Base-by-base conservation (phyloP, 2,329 filamentous ascomycete genomes). In the Aspergillus sp. region DNA sequence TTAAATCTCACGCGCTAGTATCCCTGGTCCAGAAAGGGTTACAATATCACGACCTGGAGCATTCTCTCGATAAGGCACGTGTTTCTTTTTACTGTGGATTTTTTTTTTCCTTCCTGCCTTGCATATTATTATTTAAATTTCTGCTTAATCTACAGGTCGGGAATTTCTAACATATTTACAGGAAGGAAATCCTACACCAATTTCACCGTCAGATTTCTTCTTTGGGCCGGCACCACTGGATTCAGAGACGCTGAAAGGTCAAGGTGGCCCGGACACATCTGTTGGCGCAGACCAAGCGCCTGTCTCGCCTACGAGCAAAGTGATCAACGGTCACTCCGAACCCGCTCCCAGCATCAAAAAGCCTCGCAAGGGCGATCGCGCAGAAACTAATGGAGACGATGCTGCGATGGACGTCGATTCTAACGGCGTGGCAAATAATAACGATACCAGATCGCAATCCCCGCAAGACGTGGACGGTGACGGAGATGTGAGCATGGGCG, bases 1-100 rank as follows among this genome's bases (percentile, higher is more conserved):
- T 84, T 56, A 74, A 73, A 55, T 73, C 76, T 31, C 76, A 81
- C 58, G 76, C 79, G 32, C 69, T 85, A 46, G 71, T 85, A 37
- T 72, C 75, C 36, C 69, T 85, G 42, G 76, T 85, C 30, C 82
- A 85, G 57, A 81, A 83, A 58, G 82, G 81, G 43, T 66, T 85
- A 36, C 70, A 74, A 48, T 76, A 76, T 58, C 61, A 75, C 58
- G 72, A 77, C 49, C 61, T 76, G 37, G 71, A 74, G 48, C 62
- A 70, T 49, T 70, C 70, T 6, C 58, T 76, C 49, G 69, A 74
- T 50, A 68, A 73, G 69, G 73, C 67, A 72, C 19, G 19, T 42
- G 65, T 62, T 50, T 42, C 12, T 11, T 40, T 46, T 32, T 44
- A n/a, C n/a, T n/a, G n/a, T n/a, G n/a, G n/a, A n/a, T 38, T 30